Base-by-base conservation (phyloP, 176 grass and related monocot species). In the Carex myosuroides region DNA sequence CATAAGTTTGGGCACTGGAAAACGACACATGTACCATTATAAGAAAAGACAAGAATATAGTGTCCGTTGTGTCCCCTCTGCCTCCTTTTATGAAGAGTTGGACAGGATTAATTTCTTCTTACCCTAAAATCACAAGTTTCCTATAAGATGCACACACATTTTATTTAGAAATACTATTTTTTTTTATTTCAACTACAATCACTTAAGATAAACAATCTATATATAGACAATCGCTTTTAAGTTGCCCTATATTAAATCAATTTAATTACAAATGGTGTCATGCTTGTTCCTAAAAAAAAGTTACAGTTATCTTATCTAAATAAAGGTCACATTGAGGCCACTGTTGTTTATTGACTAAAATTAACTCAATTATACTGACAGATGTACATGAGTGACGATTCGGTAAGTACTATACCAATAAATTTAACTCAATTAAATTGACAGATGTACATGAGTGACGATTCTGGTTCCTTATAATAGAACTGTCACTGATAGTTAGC, bases 21-120 rank as follows among this genome's bases (percentile, higher is more conserved):
- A 33, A 62, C 1, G 83, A 91, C 86, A 3, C 20, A 67, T 8
- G 57, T 82, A 48, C 14, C 66, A 87, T 53, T 41, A 65, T 37
- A 85, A 78, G 68, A 85, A 85, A 77, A 74, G 71, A 85, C 84
- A 85, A 85, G 37, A 46, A 76, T 85, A 5, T 62, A 85, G 83
- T 60, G 83, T 74, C 83, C n/a, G 13, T 32, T 79, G 16, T 76
- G 70, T 60, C 32, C 54, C 82, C 44, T 12, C 67, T 58, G 48
- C 83, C 17, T 63, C 68, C 8, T 39, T 69, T 73, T 57, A 63
- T 50, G 65, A 74, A 78, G 5, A 56, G 72, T 77, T 77, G 48
- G 22, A 6, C 22, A 70, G 35, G 35, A n/a, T 32, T 73, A 30
- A 77, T 16, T 56, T 77, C 24, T 30, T 77, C 11, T 20, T 77